These are phyloP conservation scores for Glycyrrhiza uralensis DNA, from an alignment of 306 rosid genomes.

Conservation along the genomic window DNA sequence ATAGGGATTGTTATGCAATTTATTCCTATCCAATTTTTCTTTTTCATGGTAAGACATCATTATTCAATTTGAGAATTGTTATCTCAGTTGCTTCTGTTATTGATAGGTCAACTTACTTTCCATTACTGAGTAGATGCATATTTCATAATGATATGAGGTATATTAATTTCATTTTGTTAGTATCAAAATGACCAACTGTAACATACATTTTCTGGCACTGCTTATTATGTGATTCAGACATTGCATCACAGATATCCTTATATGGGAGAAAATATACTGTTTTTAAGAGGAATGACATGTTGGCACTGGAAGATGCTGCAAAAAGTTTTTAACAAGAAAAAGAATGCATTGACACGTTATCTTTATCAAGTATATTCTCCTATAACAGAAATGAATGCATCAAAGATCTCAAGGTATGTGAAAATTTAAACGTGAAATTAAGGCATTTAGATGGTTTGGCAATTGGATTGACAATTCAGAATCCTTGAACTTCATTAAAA, in stretches of 20 bases:
- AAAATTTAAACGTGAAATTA: not conserved
- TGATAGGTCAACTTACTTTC: not conserved
- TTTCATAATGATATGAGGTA: not conserved
- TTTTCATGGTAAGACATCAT: conserved; percentile 41
- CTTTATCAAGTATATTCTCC: not conserved
- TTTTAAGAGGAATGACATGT: conserved; percentile 27
- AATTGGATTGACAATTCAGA: not conserved
- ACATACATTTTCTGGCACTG: not conserved
- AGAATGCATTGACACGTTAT: not conserved
- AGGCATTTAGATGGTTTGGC: not conserved
- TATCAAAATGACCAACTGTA: not conserved
- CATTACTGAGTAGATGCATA: not conserved
- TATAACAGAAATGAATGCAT: not conserved
- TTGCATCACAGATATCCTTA: conserved; percentile 14
- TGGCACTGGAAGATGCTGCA: conserved; percentile 34
- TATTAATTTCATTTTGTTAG: not conserved
- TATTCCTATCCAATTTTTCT: conserved; percentile 36
- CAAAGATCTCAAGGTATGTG: conserved; percentile 18
- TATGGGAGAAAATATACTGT: conserved; percentile 28
- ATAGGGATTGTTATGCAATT: conserved; percentile 40
- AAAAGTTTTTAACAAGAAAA: conserved; percentile 26
- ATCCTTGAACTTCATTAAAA: not conserved
- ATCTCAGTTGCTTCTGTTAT: not conserved
- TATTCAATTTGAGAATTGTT: not conserved
- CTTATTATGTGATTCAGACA: conserved; percentile 13